Evolutionary conservation across 495 filamentous ascomycete species (phyloP).

Genomic region (Penicillium dipodomyicola): DNA sequence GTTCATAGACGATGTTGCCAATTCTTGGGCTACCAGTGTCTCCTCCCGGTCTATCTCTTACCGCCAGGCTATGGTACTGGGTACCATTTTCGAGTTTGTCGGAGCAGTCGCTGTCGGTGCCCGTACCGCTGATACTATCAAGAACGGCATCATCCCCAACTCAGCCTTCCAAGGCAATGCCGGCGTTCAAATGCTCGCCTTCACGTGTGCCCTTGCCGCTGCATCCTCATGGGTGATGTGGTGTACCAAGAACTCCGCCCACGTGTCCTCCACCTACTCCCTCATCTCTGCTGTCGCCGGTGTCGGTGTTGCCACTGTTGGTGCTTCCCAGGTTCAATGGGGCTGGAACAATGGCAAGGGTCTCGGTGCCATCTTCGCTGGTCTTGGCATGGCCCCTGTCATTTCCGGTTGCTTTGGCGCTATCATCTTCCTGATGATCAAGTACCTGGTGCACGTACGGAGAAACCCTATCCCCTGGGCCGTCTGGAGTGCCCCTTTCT

Average conservation of each 20-base stretch:
- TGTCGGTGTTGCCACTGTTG: slow-evolving; percentile 60
- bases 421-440: slow-evolving; percentile 60
- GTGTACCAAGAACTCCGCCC: slow-evolving; percentile 58
- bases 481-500: slow-evolving; percentile 57
- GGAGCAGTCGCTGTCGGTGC: slow-evolving; percentile 61
- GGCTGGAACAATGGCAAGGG: slow-evolving; percentile 60
- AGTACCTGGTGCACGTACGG: slow-evolving; percentile 55
- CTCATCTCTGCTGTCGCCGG: slow-evolving; percentile 61
- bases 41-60: slow-evolving; percentile 67
- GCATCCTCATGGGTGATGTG: slow-evolving; percentile 60
- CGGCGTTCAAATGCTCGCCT: slow-evolving; percentile 60
- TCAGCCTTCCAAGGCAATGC: slow-evolving; percentile 50
- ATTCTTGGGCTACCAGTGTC: slow-evolving; percentile 70
- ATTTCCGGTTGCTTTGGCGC: slow-evolving; percentile 57
- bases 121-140: slow-evolving; percentile 59
- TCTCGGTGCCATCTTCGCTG: slow-evolving; percentile 60
- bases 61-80: slow-evolving; percentile 65
- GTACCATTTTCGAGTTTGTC: slow-evolving; percentile 60
- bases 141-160: slow-evolving; percentile 54
- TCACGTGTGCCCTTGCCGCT: slow-evolving; percentile 55
- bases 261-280: slow-evolving; percentile 65
- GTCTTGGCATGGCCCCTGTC: slow-evolving; percentile 58
- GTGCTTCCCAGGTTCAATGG: slow-evolving; percentile 57
- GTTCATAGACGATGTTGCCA: slow-evolving; percentile 66
- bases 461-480: slow-evolving; percentile 56